phyloP scores from a whole-genome alignment of 805 yeast species.

The Candida nemodendra region DNA sequence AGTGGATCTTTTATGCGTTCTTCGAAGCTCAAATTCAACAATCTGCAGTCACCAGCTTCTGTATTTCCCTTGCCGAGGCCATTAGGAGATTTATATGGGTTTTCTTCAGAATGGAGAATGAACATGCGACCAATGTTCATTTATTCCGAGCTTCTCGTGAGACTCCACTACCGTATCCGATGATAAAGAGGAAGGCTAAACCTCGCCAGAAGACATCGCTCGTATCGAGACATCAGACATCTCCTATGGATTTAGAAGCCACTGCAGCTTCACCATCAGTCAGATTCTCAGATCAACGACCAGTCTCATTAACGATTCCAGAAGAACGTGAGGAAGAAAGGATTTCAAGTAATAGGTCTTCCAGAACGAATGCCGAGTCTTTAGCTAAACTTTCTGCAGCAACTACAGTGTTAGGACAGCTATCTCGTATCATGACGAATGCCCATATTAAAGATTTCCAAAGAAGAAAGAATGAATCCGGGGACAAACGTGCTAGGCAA shows the following conservation, averaged over 20 bases:
- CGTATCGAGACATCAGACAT: not conserved
- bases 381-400: conserved; percentile 2
- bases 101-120: conserved; percentile 91
- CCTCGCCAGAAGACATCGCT: too few relatives aligned
- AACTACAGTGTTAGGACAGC: conserved; percentile 36
- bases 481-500: conserved; percentile 17
- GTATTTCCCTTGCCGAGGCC: conserved; percentile 79
- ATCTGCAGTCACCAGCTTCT: conserved; percentile 81
- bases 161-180: conserved; percentile 76
- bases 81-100: conserved; percentile 87
- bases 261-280: not conserved
- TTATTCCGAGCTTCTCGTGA: conserved; percentile 86
- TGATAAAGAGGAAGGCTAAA: conserved; percentile 22
- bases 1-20: conserved; percentile 88
- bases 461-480: conserved; percentile 52
- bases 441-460: conserved; percentile 90
- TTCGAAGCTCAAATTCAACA: conserved; percentile 79
- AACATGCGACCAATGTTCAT: conserved; percentile 87
- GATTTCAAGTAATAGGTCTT: not conserved
- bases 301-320: not conserved
- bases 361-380: not conserved
- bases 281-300: not conserved
- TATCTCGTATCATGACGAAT: conserved; percentile 58
- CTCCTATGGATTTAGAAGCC: not conserved
- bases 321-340: not conserved